Conservation (phyloP, 2,329 filamentous ascomycete species). For the Colletotrichum eremochloae region DNA sequence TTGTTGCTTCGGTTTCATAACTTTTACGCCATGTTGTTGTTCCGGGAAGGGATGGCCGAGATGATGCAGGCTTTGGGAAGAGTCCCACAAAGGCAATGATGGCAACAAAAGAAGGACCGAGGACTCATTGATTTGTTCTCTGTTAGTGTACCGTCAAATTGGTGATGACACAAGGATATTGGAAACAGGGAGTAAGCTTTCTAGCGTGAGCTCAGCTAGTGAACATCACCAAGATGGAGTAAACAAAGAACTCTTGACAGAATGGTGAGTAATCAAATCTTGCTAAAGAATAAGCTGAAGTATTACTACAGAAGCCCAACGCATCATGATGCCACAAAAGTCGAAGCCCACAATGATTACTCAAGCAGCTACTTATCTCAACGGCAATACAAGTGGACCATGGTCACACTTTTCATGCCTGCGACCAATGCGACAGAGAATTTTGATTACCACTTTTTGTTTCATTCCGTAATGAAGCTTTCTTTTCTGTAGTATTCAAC, state of each 20-base stretch:
- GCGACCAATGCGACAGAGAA: fast-evolving
- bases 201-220: no score
- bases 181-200: no score
- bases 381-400: neutral
- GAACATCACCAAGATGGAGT: no score
- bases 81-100: neutral
- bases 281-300: no score
- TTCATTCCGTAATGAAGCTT: neutral
- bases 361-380: fast-evolving
- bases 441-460: neutral
- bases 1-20: neutral
- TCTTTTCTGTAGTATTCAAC: neutral
- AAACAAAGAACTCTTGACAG: no score
- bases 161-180: neutral
- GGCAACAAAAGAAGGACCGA: neutral
- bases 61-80: neutral
- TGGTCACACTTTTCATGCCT: no score
- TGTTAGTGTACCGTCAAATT: neutral
- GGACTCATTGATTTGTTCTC: neutral
- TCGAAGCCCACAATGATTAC: neutral
- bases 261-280: no score
- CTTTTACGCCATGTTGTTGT: neutral
- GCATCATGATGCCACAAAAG: no score
- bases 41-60: neutral
- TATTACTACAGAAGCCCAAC: no score